A percentile compares a stretch with the other conserved stretches of the same genome.
These are phyloP conservation scores for Vairimorpha ceranae DNA, from an alignment of 371 early-diverging fungal genomes.

Conservation along the genomic window DNA sequence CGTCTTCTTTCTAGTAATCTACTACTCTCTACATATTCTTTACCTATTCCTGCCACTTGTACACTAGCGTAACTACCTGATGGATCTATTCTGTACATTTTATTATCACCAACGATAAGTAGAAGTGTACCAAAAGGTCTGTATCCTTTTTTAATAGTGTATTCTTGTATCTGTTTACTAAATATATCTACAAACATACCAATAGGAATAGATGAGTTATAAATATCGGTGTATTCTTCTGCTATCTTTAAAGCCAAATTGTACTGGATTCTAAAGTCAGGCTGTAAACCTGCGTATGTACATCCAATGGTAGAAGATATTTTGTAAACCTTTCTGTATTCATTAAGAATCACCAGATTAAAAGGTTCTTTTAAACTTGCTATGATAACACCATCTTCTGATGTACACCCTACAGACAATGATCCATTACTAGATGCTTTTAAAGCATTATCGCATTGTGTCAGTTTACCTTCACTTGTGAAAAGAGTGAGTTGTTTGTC, in stretches of 20 bases:
- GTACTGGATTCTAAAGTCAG: constrained; percentile 58
- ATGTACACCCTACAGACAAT: constrained; percentile 49
- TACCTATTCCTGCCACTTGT: constrained; percentile 47
- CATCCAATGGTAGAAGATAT: constrained; percentile 57
- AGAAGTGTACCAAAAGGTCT: constrained; percentile 62
- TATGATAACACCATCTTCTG: constrained; percentile 60
- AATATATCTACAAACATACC: constrained; percentile 59
- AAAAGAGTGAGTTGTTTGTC: constrained; percentile 59
- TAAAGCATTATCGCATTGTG: constrained; percentile 63
- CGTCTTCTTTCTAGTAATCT: constrained; percentile 51
- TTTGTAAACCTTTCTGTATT: constrained; percentile 54
- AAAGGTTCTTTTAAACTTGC: constrained; percentile 53
- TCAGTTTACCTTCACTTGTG: constrained; percentile 59
- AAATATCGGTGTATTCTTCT: constrained; percentile 61
- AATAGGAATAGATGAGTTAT: constrained; percentile 49
- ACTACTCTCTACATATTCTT: constrained; percentile 43
- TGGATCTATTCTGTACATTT: constrained; percentile 60
- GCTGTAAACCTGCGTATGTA: constrained; percentile 61
- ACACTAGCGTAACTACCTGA: constrained; percentile 52
- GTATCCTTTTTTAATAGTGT: constrained; percentile 59
- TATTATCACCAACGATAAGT: constrained; percentile 49
- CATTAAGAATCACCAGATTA: constrained; percentile 44
- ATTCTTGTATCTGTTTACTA: constrained; percentile 55
- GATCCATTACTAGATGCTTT: constrained; percentile 58
- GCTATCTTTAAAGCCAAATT: constrained; percentile 49